Evolutionary conservation across 1,139 yeast species (phyloP), one percentile per base, ranked within the genome.

Genomic region (Lizanozyma gosingica): DNA sequence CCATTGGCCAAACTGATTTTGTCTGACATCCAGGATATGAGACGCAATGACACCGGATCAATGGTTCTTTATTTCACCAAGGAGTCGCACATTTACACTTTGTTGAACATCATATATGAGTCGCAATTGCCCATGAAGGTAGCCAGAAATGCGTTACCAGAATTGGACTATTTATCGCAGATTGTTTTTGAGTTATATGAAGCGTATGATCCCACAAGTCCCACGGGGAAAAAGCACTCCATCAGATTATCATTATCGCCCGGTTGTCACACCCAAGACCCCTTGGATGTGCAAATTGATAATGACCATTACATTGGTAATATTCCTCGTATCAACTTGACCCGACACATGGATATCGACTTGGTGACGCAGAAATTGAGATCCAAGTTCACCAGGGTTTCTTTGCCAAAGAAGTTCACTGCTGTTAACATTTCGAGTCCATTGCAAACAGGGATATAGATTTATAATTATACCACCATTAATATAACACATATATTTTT

Each of bases 261-360:
- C 1, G 99, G 99, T 32, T 94, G 98, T 61, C 97, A 94, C 60
- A 88, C 97, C 0, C 95, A 88, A 54, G 95, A 92, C 60, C 98
- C 98, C 15, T 71, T 94, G 47, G 98, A 94, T 63, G 95, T 94
- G 37, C 96, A 92, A 61, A 71, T 94, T 38, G 98, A 94, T 61
- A 94, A 88, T 39, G 92, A 88, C 59, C 99, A 94, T 61, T 92
- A 94, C 62, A 92, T 94, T 49, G 92, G 96, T 15, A 92, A 97
- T 55, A 94, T 92, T 50, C 95, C 97, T 34, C 78, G 92, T 52
- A 78, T 88, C 42, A 82, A 87, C 40, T 71, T 94, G 53, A 94
- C 98, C 0, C 78, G 95, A 55, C 97, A 94, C 60, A 70, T 94
- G 58, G 98, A 94, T 58, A 79, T 87, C 73, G 95, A 88, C 54